Conservation (phyloP, 139 green algal genomes). For the Picochlorum sp. region DNA sequence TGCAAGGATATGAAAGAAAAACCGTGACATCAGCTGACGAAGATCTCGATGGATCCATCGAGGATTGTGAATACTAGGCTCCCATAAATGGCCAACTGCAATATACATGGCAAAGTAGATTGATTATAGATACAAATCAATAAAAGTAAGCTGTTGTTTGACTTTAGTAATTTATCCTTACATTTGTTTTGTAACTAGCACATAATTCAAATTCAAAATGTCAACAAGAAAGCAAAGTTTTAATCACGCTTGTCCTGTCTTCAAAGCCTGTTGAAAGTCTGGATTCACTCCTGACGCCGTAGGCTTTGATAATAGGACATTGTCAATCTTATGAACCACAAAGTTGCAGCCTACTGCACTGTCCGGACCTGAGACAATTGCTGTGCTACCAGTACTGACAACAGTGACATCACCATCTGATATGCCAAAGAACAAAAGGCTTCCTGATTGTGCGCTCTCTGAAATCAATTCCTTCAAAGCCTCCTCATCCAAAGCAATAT, state of each 20-base stretch:
- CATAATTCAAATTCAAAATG: neutral
- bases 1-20: no score
- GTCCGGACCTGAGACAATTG: neutral
- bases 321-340: slow-evolving; percentile 7
- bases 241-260: neutral
- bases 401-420: neutral
- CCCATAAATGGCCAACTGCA: no score
- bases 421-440: neutral
- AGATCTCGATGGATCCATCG: neutral
- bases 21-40: neutral
- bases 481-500: neutral
- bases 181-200: neutral
- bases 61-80: neutral
- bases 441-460: neutral
- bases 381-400: neutral
- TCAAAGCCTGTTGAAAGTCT: neutral
- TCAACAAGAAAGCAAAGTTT: neutral
- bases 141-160: neutral
- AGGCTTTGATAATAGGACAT: neutral
- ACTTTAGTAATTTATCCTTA: neutral
- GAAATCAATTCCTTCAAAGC: neutral
- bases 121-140: no score
- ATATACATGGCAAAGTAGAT: no score
- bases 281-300: neutral
- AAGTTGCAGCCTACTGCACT: neutral